Base-by-base conservation (phyloP, 768 basidiomycete genomes). In the Rhodosporidiobolus odoratus region DNA sequence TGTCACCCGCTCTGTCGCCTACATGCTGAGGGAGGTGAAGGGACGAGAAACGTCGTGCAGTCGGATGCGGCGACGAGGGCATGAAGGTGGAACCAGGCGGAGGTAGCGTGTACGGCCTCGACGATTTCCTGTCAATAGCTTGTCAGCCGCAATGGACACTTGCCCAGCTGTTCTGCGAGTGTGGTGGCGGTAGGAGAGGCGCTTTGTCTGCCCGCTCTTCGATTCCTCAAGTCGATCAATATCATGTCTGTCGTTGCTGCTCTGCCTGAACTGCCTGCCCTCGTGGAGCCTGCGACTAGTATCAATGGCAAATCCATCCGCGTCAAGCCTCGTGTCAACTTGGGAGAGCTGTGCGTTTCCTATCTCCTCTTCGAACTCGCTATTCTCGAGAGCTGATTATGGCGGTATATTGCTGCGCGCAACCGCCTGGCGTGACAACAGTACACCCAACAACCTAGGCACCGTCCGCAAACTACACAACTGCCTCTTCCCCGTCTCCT, bases 401-500 rank as follows among this genome's bases (percentile, higher is more conserved):
- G 13, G 13, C 50, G 30, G 66, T 60, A 10, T 52, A 48, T 16
- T 57, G 60, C 27, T 54, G 89, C 68, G 85, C 88, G 27, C 89
- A 89, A 80, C 84, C 90, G 60, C 86, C 76, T 47, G n/a, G 71
- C 87, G 15, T 30, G 3, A n/a, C 8, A 12, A 3, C 48, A 72
- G 74, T 17, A 75, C 75, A 9, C 82, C 83, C 65, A 92, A 92
- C 80, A 95, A 93, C 80, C 81, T 93, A 56, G 92, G 92, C 61
- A 88, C 88, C 62, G 84, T 88, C 68, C 87, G 85, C 77, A 88
- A 80, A 75, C 82, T 88, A 37, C 64, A 73, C 65, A 40, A 61
- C 87, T 3, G 89, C 48, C 84, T 94, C 50, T 92, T 93, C 79
- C 91, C 92, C 35, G 89, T 94, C 78, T 87, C 87, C 76, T 95